phyloP scores from a whole-genome alignment of 345 rosid species.

The Syzygium aromaticum region DNA sequence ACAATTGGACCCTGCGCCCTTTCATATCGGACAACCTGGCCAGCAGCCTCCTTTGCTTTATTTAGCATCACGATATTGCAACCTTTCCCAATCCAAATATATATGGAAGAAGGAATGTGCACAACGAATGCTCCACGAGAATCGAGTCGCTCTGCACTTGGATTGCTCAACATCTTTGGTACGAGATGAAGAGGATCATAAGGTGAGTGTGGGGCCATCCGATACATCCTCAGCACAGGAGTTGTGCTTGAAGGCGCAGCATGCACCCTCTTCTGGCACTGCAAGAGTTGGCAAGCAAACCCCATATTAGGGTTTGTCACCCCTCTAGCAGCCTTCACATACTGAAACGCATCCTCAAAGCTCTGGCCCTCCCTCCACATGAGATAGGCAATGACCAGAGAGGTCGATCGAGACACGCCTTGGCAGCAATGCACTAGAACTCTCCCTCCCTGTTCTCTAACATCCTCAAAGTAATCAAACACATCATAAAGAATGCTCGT shows the following conservation, averaged over 20 bases:
- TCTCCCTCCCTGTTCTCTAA: constrained; percentile 54
- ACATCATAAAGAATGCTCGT: constrained; percentile 69
- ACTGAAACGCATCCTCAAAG: constrained; percentile 65
- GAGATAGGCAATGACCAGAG: constrained; percentile 66
- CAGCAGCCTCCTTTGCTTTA: constrained; percentile 52
- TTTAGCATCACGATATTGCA: constrained; percentile 34
- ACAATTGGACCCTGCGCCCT: constrained; percentile 41
- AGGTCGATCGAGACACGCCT: constrained; percentile 59
- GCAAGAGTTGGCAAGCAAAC: constrained; percentile 69
- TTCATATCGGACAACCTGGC: constrained; percentile 58
- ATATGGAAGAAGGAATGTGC: constrained; percentile 48
- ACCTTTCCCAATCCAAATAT: constrained; percentile 50
- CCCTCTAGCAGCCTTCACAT: constrained; percentile 63
- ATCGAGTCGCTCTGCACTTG: constrained; percentile 37
- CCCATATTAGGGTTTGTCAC: constrained; percentile 75
- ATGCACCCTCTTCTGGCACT: constrained; percentile 71
- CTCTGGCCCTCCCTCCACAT: constrained; percentile 78
- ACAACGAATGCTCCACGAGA: constrained; percentile 64
- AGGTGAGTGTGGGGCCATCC: constrained; percentile 72
- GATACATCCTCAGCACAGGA: constrained; percentile 48
- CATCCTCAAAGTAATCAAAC: constrained; percentile 77
- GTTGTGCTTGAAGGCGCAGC: constrained; percentile 52
- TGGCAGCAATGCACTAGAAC: constrained; percentile 72
- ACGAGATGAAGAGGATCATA: constrained; percentile 75
- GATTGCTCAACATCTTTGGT: constrained; percentile 46